Percentiles rank a stretch among this genome's conserved stretches.
Evolutionary conservation across 2,329 filamentous ascomycete genomes (phyloP).

Genomic region (Fusarium denticulatum): DNA sequence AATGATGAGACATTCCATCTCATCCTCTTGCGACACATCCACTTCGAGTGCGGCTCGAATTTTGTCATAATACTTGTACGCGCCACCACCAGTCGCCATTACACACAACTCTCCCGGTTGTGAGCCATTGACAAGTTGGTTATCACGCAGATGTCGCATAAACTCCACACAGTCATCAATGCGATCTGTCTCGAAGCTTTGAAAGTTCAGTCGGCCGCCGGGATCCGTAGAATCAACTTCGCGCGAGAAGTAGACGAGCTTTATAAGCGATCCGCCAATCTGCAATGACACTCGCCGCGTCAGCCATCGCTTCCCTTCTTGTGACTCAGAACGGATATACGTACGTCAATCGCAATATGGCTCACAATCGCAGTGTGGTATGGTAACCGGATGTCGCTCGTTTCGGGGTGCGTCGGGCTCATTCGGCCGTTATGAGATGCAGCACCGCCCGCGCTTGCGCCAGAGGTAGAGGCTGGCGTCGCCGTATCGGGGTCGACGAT

Average conservation of each 20-base stretch:
- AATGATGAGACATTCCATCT: slow-evolving; percentile 98
- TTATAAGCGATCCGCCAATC: slow-evolving; percentile 96
- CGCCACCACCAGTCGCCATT: slow-evolving; percentile 95
- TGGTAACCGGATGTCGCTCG: slow-evolving; percentile 93
- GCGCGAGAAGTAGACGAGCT: slow-evolving; percentile 96
- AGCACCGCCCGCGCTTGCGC: slow-evolving; percentile 37
- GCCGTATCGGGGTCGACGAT: slow-evolving; percentile 85
- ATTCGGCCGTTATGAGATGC: slow-evolving; percentile 53
- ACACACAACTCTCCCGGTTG: slow-evolving; percentile 80
- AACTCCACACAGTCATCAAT: slow-evolving; percentile 96
- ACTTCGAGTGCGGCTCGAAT: slow-evolving; percentile 85
- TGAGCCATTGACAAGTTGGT: slow-evolving; percentile 82
- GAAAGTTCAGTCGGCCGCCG: slow-evolving; percentile 91
- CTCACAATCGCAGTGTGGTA: slow-evolving; percentile 96
- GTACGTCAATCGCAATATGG: slow-evolving; percentile 95
- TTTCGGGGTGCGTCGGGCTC: slow-evolving; percentile 69
- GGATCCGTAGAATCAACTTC: slow-evolving; percentile 82
- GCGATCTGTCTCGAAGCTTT: slow-evolving; percentile 94
- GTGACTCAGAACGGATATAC: slow-evolving; percentile 48
- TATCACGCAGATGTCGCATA: slow-evolving; percentile 84
- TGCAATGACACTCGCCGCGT: slow-evolving; percentile 50
- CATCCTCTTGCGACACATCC: slow-evolving; percentile 90
- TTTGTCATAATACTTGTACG: slow-evolving; percentile 95
- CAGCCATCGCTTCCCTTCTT: slow-evolving; percentile 23
- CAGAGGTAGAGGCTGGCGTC: slow-evolving; percentile 57